Conservation (phyloP, 2,329 filamentous ascomycete species). For the Cladosporium sp. region DNA sequence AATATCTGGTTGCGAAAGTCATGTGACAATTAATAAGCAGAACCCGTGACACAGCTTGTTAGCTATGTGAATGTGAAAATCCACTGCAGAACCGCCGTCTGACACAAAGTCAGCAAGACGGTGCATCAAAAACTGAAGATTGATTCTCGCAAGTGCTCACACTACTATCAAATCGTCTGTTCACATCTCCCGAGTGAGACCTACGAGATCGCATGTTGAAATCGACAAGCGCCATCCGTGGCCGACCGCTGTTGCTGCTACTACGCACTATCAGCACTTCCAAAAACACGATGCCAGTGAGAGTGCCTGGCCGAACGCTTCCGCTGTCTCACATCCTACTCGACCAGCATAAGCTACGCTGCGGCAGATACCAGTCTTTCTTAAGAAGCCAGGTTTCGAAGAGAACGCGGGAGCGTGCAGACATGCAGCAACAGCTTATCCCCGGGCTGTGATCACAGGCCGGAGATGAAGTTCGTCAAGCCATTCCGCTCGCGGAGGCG, state of each 20-base stretch:
- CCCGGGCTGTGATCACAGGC: not conserved
- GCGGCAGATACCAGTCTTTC: not conserved
- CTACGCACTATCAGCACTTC: not conserved
- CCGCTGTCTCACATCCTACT: not conserved
- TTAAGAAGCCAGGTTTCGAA: not conserved
- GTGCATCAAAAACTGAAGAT: not conserved
- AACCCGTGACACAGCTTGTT: not conserved
- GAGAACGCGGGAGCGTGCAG: not conserved
- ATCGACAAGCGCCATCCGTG: not conserved
- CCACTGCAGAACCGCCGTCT: not conserved
- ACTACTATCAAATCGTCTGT: not conserved
- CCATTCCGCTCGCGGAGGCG: not conserved
- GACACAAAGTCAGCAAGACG: not conserved
- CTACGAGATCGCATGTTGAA: not conserved
- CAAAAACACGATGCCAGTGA: not conserved
- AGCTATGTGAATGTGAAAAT: not conserved
- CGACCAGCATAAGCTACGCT: not conserved
- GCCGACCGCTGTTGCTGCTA: not conserved
- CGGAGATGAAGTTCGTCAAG: not conserved
- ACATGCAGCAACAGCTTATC: not conserved
- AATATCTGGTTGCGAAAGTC: not conserved
- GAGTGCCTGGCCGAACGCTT: too few relatives aligned
- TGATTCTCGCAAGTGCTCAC: not conserved
- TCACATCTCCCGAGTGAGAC: not conserved
- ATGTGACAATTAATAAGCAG: not conserved